Percentiles rank a stretch among this genome's conserved stretches.
Evolutionary conservation across 306 rosid species (phyloP).

Genomic region (Abrus pulchellus): DNA sequence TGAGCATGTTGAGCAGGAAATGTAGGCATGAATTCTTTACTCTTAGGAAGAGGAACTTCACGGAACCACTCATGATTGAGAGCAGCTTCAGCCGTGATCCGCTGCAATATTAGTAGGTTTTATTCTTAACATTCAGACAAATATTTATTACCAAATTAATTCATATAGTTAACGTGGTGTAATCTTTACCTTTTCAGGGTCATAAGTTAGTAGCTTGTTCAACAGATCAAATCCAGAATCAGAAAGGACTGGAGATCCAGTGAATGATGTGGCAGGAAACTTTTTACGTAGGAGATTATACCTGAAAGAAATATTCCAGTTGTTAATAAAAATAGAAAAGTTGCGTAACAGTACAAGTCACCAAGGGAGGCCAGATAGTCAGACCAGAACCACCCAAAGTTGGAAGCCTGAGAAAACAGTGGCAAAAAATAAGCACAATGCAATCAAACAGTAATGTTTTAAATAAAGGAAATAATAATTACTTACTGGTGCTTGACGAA

Average conservation of each 20-base stretch:
- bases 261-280: conserved; percentile 95
- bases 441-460: conserved; percentile 46
- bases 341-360: conserved; percentile 68
- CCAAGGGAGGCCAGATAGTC: conserved; percentile 96
- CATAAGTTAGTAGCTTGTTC: conserved; percentile 96
- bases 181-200: conserved; percentile 91
- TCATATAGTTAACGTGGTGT: conserved; percentile 18
- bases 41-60: conserved; percentile 97
- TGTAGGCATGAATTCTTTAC: conserved; percentile 98
- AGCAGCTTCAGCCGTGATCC: conserved; percentile 95
- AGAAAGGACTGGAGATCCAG: conserved; percentile 98
- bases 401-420: conserved; percentile 99
- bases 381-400: conserved; percentile 99
- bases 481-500: conserved; percentile 99
- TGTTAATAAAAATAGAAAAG: conserved; percentile 64
- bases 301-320: conserved; percentile 81
- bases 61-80: conserved; percentile 97
- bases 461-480: conserved; percentile 50
- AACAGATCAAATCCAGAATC: conserved; percentile 99
- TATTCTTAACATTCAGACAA: conserved; percentile 31
- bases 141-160: neutral
- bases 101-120: conserved; percentile 58
- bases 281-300: conserved; percentile 94
- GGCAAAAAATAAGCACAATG: conserved; percentile 76
- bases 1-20: conserved; percentile 99